Evolutionary conservation across 2,329 filamentous ascomycete genomes (phyloP), one percentile per base, ranked within the genome.

Genomic region (Alternaria novae-zelandiae): DNA sequence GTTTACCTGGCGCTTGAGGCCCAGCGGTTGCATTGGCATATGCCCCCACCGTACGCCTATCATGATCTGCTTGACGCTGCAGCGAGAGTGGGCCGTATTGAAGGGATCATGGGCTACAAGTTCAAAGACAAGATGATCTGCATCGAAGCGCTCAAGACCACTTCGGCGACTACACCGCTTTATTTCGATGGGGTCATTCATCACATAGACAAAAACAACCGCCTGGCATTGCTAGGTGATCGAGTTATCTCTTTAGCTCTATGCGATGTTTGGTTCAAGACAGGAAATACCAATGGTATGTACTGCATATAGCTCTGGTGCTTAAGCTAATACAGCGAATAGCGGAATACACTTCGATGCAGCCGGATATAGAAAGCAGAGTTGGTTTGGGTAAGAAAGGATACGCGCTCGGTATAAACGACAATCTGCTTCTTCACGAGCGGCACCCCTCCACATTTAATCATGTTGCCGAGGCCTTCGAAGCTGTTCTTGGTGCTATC

Each of bases 201-300:
- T 23, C 53, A 54, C n/a, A 23, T 68, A 8, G 50, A 32, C 8
- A n/a, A 10, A 5, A 72, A 73, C 56, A 70, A 66, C 6, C 67
- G 70, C 11, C 51, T 74, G n/a, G 70, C 70, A 21, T 59, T 74
- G 11, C 28, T 73, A 8, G 72, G 71, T n/a, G 71, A 74, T 57
- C 67, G 70, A 15, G 60, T 63, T 6, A 54, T 73, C 13, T 28
- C 30, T 20, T 36, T 71, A 45, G 59, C 57, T 13, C 10, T 73
- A 15, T 67, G 64, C 32, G 67, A 70, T 12, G 36, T 67, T 5
- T 74, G 72, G 72, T 74, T 54, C 41, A 11, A 59, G 3, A 64
- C 64, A 6, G 67, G 66, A 21, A 55, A 68, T 15, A 46, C 63
- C 12, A 51, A 47, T 26, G 57, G 57, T 63, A 50, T 53, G 63